Percentiles rank a stretch among this genome's conserved stretches.
Evolutionary conservation across 768 basidiomycete species (phyloP).

Genomic region (Chalciporus pseudorubinellus): DNA sequence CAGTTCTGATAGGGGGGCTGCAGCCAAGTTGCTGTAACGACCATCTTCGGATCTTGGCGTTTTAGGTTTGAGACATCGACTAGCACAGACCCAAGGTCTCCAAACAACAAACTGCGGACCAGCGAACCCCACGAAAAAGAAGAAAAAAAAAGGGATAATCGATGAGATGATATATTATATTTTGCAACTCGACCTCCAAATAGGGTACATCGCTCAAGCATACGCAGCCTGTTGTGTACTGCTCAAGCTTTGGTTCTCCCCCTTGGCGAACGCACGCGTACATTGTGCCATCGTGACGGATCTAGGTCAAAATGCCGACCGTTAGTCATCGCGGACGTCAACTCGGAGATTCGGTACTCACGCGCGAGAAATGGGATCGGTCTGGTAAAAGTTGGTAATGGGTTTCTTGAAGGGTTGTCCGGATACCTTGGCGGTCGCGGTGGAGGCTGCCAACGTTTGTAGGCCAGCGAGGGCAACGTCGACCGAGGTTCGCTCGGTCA

Average conservation of each 20-base stretch:
- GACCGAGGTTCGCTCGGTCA: conserved; percentile 69
- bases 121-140: too few relatives aligned
- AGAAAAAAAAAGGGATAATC: too few relatives aligned
- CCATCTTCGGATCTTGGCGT: too few relatives aligned
- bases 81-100: too few relatives aligned
- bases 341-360: conserved; percentile 56
- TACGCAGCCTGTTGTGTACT: not conserved
- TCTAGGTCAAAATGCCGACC: conserved; percentile 36
- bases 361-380: conserved; percentile 92
- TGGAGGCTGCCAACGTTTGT: conserved; percentile 49
- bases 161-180: not conserved
- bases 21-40: too few relatives aligned
- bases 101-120: too few relatives aligned
- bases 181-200: not conserved
- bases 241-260: conserved; percentile 35
- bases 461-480: conserved; percentile 74
- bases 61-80: too few relatives aligned
- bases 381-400: conserved; percentile 92
- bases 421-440: conserved; percentile 54
- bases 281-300: conserved; percentile 98
- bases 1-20: too few relatives aligned
- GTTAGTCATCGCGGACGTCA: too few relatives aligned
- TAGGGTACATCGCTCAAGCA: not conserved
- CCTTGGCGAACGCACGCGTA: conserved; percentile 80
- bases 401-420: conserved; percentile 70